Percentiles rank a stretch among this genome's conserved stretches.
These are phyloP conservation scores for Umbelopsis isabellina DNA, from an alignment of 192 early-diverging fungal genomes.

Conservation along the genomic window DNA sequence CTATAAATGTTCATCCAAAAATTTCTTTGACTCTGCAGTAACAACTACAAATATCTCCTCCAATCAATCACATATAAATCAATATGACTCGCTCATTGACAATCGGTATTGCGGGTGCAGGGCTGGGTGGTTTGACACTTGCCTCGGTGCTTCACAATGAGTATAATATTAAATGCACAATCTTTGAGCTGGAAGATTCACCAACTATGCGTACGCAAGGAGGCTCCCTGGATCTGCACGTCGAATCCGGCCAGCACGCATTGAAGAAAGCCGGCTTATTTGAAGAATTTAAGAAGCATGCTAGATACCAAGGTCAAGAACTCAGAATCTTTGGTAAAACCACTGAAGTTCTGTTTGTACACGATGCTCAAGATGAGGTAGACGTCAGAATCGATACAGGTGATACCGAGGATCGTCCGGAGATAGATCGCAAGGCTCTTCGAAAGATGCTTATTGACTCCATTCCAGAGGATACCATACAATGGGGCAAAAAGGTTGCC, in stretches of 20 bases:
- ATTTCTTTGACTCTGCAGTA: no score
- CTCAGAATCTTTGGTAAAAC: constrained; percentile 39
- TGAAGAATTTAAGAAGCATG: constrained; percentile 32
- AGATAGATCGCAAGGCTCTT: constrained; percentile 53
- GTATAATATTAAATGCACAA: constrained; percentile 27
- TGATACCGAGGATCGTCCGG: constrained; percentile 34
- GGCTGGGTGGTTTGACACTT: constrained; percentile 53
- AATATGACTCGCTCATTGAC: background rate
- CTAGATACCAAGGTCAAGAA: constrained; percentile 44
- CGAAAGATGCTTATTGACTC: constrained; percentile 46
- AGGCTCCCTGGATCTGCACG: constrained; percentile 33
- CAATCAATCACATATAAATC: background rate
- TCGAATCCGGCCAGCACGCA: constrained; percentile 31
- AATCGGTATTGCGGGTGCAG: constrained; percentile 53
- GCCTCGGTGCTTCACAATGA: constrained; percentile 49
- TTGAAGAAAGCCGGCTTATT: constrained; percentile 37
- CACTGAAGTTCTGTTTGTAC: constrained; percentile 28
- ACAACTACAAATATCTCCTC: no score
- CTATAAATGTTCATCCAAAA: no score
- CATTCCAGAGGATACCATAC: constrained; percentile 38
- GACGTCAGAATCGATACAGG: background rate
- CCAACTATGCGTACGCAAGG: constrained; percentile 39
- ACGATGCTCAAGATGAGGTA: constrained; percentile 9
- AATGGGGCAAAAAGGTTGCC: constrained; percentile 39
- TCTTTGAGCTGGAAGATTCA: constrained; percentile 49